Evolutionary conservation across 2,329 filamentous ascomycete species (phyloP).

Genomic region (Aureobasidium sp.): DNA sequence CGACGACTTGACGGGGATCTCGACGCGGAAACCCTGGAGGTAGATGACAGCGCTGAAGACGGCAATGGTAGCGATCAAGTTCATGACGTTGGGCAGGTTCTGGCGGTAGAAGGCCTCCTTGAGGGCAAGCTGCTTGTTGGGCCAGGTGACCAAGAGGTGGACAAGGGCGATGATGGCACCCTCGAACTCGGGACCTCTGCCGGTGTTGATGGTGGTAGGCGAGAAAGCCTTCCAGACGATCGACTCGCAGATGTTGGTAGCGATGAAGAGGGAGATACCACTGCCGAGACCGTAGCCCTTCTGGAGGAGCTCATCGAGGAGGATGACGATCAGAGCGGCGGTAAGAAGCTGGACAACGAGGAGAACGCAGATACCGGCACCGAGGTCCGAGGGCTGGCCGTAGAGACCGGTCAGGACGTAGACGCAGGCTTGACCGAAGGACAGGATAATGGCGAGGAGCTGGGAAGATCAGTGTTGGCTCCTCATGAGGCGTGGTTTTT

Average conservation of each 20-base stretch:
- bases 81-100: conserved; percentile 99
- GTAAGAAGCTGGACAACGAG: conserved; percentile 96
- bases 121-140: conserved; percentile 97
- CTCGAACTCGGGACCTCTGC: conserved; percentile 97
- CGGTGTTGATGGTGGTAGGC: conserved; percentile 97
- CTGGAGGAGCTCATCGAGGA: conserved; percentile 96
- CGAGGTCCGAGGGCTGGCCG: conserved; percentile 90
- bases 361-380: conserved; percentile 95
- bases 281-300: conserved; percentile 98
- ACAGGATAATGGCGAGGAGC: conserved; percentile 90
- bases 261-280: conserved; percentile 98
- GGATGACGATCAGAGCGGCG: conserved; percentile 96
- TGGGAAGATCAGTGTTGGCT: neutral
- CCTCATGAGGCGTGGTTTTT: neutral
- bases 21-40: conserved; percentile 75
- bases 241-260: conserved; percentile 99
- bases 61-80: conserved; percentile 82
- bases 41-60: conserved; percentile 99
- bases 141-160: conserved; percentile 96
- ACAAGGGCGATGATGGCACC: conserved; percentile 96
- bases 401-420: conserved; percentile 98
- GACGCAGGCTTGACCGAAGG: conserved; percentile 93
- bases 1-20: conserved; percentile 99
- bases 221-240: conserved; percentile 99
- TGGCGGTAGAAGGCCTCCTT: conserved; percentile 99